Evolutionary conservation across 345 rosid genomes (phyloP), one percentile per base, ranked within the genome.

Genomic region (Ceriops tagal): DNA sequence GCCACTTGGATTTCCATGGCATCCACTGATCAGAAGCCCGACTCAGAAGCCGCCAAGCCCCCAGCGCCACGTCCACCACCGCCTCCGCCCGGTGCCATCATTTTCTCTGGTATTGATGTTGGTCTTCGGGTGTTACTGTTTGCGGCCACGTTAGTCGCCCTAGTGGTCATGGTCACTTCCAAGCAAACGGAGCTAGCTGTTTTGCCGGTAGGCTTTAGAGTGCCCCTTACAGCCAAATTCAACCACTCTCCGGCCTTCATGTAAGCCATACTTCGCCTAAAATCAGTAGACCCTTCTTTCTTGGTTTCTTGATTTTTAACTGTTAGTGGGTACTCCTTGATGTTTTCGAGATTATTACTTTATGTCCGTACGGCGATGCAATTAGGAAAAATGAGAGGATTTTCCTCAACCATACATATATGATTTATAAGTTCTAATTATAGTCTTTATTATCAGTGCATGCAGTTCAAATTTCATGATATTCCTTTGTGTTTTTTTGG

Each of bases 181-280:
- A 74, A 87, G 77, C 88, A 93, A 78, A 85, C 91, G 0, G 70
- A 70, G 75, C 2, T 59, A 21, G 73, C 74, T 70, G 60, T 57
- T 19, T 31, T 66, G 51, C 87, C 87, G 0, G 82, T 79, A 13
- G 58, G 58, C 58, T 22, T 34, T 16, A 61, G 3, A 0, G 27
- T 69, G 57, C 79, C 65, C 26, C 27, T 69, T 35, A 49, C 75
- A 10, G 91, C 91, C 64, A 88, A 88, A 79, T 91, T 91, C 68
- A 78, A 34, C 35, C 72, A 93, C 69, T 86, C 96, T 0, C 96
- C 97, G 0, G 96, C 96, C 62, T 79, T 87, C 76, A 69, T 89
- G 98, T 91, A n/a, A 77, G 87, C 70, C 28, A 24, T 7, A 35
- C 11, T 2, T 9, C 28, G 4, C 8, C 58, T 8, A 55, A 11